Base-by-base conservation (phyloP, 2,329 filamentous ascomycete species). In the Clarireedia hainanense region DNA sequence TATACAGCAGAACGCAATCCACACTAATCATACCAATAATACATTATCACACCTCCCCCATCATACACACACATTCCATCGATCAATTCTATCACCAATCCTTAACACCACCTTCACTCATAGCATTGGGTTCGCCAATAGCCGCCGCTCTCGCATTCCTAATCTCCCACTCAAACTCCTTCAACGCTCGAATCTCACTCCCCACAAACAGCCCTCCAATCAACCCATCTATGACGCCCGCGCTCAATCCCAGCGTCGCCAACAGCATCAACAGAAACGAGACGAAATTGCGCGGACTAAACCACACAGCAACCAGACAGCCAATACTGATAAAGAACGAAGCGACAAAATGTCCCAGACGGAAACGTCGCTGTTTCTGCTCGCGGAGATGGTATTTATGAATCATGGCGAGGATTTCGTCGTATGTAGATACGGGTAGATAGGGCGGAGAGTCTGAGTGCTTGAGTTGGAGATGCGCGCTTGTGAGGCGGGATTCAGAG, bases 161-260 rank as follows among this genome's bases (percentile, higher is more conserved):
- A 26, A 97, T 85, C 71, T 99, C 94, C 88, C 90, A 96, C 69
- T 94, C 84, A 72, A 97, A 97, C 74, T 99, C 94, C 65, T 83
- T 85, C 54, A 99, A 74, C 4, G 87, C 85, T 57, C 90, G 80
- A 57, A 96, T 72, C 73, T 99, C 94, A 58, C 84, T 84, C 10
- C 86, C 85, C 57, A 96, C 86, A 69, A 99, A 99, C 49, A 97
- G 71, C 0, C 94, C 79, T 0, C 91, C 88, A 69, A 97, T 88
- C 42, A 97, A 72, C 0, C 92, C 91, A 67, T 96, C 89, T 20
- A 96, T 69, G 2, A 90, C 80, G 0, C 92, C 92, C 4, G 85
- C 83, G 15, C 80, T 80, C 36, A 97, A 77, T 2, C 84, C 83
- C 15, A 97, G 70, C n/a, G 86, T 90, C 67, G 86, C 88, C 20